Percentiles rank a stretch among this genome's conserved stretches.
Conservation (phyloP, 768 basidiomycete species). For the Guyanaporus albipodus region DNA sequence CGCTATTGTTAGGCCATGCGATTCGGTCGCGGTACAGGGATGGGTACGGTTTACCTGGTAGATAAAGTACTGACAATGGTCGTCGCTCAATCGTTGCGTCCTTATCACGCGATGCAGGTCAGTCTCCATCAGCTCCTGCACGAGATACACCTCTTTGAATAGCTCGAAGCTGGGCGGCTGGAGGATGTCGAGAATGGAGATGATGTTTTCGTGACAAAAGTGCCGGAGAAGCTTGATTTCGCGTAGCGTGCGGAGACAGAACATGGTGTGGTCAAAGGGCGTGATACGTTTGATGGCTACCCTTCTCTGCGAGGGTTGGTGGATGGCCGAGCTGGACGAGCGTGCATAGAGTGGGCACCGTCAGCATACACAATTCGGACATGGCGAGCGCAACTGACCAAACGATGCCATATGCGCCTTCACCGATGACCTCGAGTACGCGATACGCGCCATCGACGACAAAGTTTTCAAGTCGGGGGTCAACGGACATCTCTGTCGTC, state of each 20-base stretch:
- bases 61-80: conserved; percentile 96
- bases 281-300: conserved; percentile 97
- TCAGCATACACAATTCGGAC: background rate
- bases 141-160: conserved; percentile 83
- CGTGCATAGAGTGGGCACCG: background rate
- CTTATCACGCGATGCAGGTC: conserved; percentile 96
- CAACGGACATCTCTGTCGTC: conserved; percentile 23
- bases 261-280: conserved; percentile 94
- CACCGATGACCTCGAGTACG: conserved; percentile 82
- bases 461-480: conserved; percentile 41
- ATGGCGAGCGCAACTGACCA: conserved; percentile 35
- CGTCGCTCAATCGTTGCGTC: conserved; percentile 90
- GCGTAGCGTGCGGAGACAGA: conserved; percentile 75
- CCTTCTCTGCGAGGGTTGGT: conserved; percentile 70
- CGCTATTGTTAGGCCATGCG: background rate
- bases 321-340: conserved; percentile 60
- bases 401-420: conserved; percentile 94
- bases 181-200: conserved; percentile 92
- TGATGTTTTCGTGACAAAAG: conserved; percentile 86
- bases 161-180: conserved; percentile 68
- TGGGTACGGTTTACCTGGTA: conserved; percentile 68
- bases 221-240: conserved; percentile 93
- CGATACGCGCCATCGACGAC: conserved; percentile 57
- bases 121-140: conserved; percentile 82
- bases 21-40: background rate